A percentile compares a stretch with the other conserved stretches of the same genome.
phyloP scores from a whole-genome alignment of 2,329 filamentous ascomycete species.

The Xylariaceae sp. region DNA sequence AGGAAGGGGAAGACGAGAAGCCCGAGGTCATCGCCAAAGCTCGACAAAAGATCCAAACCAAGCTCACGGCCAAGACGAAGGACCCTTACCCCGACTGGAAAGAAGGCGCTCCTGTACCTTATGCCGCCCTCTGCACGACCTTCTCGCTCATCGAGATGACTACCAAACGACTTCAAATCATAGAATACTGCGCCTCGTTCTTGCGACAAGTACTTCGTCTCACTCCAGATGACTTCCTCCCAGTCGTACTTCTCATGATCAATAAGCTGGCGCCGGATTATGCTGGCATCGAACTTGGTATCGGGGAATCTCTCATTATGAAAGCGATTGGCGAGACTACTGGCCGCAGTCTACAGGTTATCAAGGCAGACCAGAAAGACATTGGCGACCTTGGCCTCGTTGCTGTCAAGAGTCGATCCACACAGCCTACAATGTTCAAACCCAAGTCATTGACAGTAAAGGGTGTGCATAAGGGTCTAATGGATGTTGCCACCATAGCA shows the following conservation, averaged over 20 bases:
- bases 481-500: slow-evolving; percentile 80
- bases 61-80: slow-evolving; percentile 62
- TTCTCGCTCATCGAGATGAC: slow-evolving; percentile 96
- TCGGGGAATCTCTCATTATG: slow-evolving; percentile 97
- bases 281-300: slow-evolving; percentile 93
- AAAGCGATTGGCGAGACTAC: slow-evolving; percentile 96
- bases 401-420: slow-evolving; percentile 90
- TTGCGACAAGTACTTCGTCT: slow-evolving; percentile 90
- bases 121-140: slow-evolving; percentile 88
- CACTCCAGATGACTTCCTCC: slow-evolving; percentile 80
- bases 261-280: slow-evolving; percentile 98
- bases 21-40: slow-evolving; percentile 69
- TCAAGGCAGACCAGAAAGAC: slow-evolving; percentile 93
- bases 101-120: slow-evolving; percentile 81
- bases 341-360: slow-evolving; percentile 78
- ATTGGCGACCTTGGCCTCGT: slow-evolving; percentile 94
- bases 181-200: slow-evolving; percentile 85
- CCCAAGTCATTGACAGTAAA: slow-evolving; percentile 84
- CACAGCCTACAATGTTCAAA: slow-evolving; percentile 97
- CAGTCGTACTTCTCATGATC: slow-evolving; percentile 91
- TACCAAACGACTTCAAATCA: slow-evolving; percentile 82
- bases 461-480: slow-evolving; percentile 81
- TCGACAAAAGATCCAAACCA: slow-evolving; percentile 75
- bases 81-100: slow-evolving; percentile 97
- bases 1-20: slow-evolving; percentile 58